A percentile compares a stretch with the other conserved stretches of the same genome.
Evolutionary conservation across 768 basidiomycete species (phyloP).

Genomic region (Calocybe gangraenosa): DNA sequence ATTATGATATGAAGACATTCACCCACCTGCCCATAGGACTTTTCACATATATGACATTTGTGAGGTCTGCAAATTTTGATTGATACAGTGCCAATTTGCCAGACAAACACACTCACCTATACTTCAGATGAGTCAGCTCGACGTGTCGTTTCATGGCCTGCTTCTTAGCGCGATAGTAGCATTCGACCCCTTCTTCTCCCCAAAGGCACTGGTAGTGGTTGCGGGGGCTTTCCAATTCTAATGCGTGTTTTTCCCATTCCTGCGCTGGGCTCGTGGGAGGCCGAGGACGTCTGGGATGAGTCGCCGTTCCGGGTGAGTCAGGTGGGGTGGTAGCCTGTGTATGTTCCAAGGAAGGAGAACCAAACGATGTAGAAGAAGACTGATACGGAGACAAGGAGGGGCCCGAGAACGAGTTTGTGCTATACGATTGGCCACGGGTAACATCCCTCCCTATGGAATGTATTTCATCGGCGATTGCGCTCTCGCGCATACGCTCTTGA

Average conservation of each 20-base stretch:
- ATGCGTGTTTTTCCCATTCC: constrained; percentile 13
- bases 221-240: background rate
- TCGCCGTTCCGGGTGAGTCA: background rate
- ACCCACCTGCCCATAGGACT: constrained; percentile 17
- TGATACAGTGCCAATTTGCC: background rate
- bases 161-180: constrained; percentile 17
- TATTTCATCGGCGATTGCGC: too few species aligned
- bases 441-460: too few species aligned
- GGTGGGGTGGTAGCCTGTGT: too few species aligned
- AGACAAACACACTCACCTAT: constrained; percentile 9
- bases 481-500: too few species aligned
- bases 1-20: background rate
- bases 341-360: too few species aligned
- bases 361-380: too few species aligned
- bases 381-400: too few species aligned
- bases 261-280: background rate
- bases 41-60: constrained; percentile 14
- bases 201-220: constrained; percentile 13
- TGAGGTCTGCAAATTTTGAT: constrained; percentile 12
- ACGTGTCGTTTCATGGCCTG: constrained; percentile 22
- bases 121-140: constrained; percentile 20
- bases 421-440: too few species aligned
- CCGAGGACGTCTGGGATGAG: background rate
- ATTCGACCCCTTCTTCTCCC: constrained; percentile 6
- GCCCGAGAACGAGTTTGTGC: too few species aligned